Conservation (phyloP, 2,329 filamentous ascomycete species). For the Colletotrichum sp. region DNA sequence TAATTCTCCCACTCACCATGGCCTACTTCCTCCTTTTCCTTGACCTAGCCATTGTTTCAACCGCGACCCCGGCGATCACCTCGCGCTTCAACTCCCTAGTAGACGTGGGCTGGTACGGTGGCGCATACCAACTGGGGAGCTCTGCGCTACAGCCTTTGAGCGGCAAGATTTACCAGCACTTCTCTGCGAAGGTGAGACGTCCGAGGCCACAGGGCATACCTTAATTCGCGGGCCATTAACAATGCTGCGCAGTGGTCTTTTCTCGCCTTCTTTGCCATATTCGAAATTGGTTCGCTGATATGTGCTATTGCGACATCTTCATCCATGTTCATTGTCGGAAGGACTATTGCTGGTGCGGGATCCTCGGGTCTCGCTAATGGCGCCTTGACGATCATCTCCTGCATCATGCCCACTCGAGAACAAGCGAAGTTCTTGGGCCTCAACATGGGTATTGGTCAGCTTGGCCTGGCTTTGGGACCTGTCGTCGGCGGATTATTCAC, state of each 20-base stretch:
- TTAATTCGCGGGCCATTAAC: not conserved
- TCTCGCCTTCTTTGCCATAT: constrained; percentile 49
- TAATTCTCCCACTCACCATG: constrained; percentile 31
- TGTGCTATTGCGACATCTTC: constrained; percentile 55
- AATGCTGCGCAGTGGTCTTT: constrained; percentile 36
- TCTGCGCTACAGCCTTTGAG: constrained; percentile 46
- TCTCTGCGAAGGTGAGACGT: constrained; percentile 38
- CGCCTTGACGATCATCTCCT: constrained; percentile 53
- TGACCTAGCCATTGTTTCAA: constrained; percentile 40
- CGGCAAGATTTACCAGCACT: constrained; percentile 46
- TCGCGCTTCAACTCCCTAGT: constrained; percentile 40
- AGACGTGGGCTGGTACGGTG: constrained; percentile 52
- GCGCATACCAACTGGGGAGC: constrained; percentile 37
- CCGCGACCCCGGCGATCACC: constrained; percentile 42
- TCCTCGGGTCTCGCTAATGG: constrained; percentile 58
- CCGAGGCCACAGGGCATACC: not conserved
- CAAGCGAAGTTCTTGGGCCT: constrained; percentile 33
- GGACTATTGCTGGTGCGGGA: constrained; percentile 59
- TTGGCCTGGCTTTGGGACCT: constrained; percentile 27
- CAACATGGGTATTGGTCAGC: constrained; percentile 25
- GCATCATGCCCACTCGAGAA: constrained; percentile 41
- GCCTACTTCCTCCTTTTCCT: constrained; percentile 37
- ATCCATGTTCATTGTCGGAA: constrained; percentile 57
- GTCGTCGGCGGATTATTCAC: constrained; percentile 31
- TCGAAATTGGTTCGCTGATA: constrained; percentile 61